Evolutionary conservation across 495 filamentous ascomycete genomes (phyloP), one percentile per base, ranked within the genome.

Genomic region (Parachaetomium inaequale): DNA sequence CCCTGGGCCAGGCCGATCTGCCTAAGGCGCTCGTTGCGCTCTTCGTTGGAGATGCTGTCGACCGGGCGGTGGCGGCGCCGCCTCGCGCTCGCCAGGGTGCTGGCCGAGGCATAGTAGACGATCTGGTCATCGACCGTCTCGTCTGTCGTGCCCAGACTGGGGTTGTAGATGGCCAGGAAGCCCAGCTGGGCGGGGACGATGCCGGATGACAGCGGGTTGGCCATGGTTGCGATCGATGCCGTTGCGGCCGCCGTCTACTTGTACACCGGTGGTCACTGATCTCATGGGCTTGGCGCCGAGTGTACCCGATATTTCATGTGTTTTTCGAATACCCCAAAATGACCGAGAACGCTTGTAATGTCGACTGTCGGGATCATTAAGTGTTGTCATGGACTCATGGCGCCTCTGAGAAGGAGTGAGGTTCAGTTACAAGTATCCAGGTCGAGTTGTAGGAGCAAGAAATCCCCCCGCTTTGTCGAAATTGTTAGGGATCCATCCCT

Each of bases 1-100:
- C 92, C 94, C 79, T 99, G 94, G 55, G 94, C 95, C 65, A 98
- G 83, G n/a, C 94, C 94, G 72, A 98, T 90, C 76, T 96, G 91
- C 63, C 95, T 84, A 68, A 98, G 74, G 64, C 83, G 87, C 76
- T 93, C 88, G 72, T 98, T 96, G 62, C 81, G 82, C 55, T 89
- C 81, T 66, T 89, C 84, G 43, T 81, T 81, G 19, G 75, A 75
- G 5, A 81, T 63, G 46, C 70, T 76, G 14, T 75, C 70, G 25
- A 58, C 78, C 40, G 61, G 71, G 70, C 67, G 78, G 72, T 71
- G 72, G 19, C 65, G 63, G 28, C 65, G 65, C 14, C 69, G 51
- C 28, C 10, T 54, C 15, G n/a, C 68, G 26, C 68, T 67, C 23
- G 76, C 65, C 43, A 78, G 73, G 21, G 79, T 73, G 47, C 73